These are phyloP conservation scores for Neurospora sublineolata DNA, from an alignment of 495 filamentous ascomycete species.

Conservation along the genomic window DNA sequence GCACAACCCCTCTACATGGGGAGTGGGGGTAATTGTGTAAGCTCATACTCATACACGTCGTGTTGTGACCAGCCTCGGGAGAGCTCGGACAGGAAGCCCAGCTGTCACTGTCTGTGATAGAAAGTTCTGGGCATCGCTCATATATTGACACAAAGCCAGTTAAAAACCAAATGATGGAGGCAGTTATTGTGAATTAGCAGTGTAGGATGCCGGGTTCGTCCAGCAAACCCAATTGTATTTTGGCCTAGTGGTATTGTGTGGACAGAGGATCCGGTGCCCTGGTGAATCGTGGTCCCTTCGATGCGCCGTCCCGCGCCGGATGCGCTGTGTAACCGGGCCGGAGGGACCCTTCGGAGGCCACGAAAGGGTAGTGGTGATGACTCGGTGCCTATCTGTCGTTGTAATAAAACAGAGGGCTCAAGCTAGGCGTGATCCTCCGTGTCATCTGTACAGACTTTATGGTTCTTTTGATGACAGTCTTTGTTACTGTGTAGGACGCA, in stretches of 20 bases:
- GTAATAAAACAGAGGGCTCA: background rate
- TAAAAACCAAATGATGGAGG: background rate
- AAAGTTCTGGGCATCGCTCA: background rate
- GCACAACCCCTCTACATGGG: background rate
- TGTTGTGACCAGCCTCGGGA: background rate
- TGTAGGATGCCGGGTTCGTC: background rate
- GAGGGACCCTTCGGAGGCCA: background rate
- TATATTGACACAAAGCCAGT: background rate
- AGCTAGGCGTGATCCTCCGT: background rate
- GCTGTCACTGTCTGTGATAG: background rate
- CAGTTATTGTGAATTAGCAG: background rate
- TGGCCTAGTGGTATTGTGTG: background rate
- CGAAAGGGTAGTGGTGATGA: background rate
- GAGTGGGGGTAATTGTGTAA: background rate
- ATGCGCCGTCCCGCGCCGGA: background rate
- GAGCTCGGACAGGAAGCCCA: background rate
- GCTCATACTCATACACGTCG: background rate
- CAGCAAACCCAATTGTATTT: background rate
- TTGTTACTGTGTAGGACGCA: background rate
- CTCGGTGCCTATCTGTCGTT: background rate
- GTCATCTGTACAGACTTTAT: background rate
- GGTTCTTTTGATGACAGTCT: background rate
- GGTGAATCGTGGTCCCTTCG: background rate
- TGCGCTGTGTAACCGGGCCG: background rate
- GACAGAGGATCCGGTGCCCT: background rate